Evolutionary conservation across 345 rosid genomes (phyloP), one percentile per base, ranked within the genome.

Genomic region (Hibiscus tridactylites): DNA sequence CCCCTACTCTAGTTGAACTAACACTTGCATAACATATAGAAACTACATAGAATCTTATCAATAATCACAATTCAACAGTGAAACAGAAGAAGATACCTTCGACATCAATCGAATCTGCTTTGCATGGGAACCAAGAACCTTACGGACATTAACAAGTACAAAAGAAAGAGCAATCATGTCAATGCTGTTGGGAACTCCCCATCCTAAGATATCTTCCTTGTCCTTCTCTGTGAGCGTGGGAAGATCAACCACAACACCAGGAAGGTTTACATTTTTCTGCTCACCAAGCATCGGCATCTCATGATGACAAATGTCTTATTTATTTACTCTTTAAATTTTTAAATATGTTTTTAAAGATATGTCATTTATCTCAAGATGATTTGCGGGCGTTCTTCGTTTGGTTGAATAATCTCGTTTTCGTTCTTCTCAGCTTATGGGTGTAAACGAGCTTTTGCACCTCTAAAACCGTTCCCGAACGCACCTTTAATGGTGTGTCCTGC

Each of bases 141-240:
- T 87, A 7, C 94, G 91, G 13, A 90, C 97, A 61, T 84, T 82
- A 72, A 92, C 91, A 83, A 92, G 97, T 24, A 92, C 96, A 80
- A 92, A 92, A 3, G 97, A 92, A 59, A 92, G 91, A 29, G 93
- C 97, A 76, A 91, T 91, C 91, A 91, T 88, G 85, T 90, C 93
- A 65, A 91, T 91, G 6, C 71, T 76, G 78, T 92, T 92, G 1
- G 96, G 96, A 65, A 90, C 92, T 78, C 97, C 97, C 96, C 97
- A 92, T 17, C 47, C 75, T 26, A 92, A 79, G 79, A 90, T 92
- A 78, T 92, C 97, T 64, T 90, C 96, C 78, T 87, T 84, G 76
- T 92, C 97, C 79, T 92, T 92, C 31, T 90, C 92, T 0, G 97
- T 90, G 68, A 92, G 81, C 2, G 94, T 92, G 2, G 97, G 97